Conservation (phyloP, 108 stramenopile species). For the Pseudonitzschia pungens region DNA sequence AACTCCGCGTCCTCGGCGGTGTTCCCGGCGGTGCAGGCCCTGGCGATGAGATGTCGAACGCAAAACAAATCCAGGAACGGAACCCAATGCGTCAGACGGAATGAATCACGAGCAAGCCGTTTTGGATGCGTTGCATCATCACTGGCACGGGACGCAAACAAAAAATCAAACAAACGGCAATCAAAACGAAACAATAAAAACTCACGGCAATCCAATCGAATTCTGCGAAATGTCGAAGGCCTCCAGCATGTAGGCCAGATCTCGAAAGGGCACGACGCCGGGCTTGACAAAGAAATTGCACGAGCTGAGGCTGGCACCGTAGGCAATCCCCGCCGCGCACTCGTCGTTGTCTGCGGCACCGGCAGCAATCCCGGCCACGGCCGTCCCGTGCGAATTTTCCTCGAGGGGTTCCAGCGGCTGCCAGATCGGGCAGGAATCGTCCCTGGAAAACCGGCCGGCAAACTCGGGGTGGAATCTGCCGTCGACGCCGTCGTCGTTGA, state of each 20-base stretch:
- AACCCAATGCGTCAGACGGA: no score
- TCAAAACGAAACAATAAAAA: neutral
- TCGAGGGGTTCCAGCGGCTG: neutral
- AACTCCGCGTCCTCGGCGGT: no score
- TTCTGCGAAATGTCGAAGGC: conserved; percentile 40
- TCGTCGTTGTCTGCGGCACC: conserved; percentile 27
- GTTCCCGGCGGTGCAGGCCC: no score
- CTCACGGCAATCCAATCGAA: conserved; percentile 22
- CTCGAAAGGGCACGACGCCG: neutral
- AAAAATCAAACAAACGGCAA: no score
- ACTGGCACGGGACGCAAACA: no score
- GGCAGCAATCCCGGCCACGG: conserved; percentile 17
- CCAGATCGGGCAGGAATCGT: conserved; percentile 26
- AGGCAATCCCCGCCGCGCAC: conserved; percentile 37
- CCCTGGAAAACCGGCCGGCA: conserved; percentile 15
- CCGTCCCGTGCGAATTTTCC: conserved; percentile 28
- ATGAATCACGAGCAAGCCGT: no score
- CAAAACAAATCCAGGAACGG: no score
- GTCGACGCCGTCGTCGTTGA: conserved; percentile 49
- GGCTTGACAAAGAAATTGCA: conserved; percentile 12
- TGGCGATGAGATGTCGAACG: no score
- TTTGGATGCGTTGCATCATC: no score
- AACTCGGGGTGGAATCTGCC: conserved; percentile 25
- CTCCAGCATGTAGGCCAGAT: conserved; percentile 14
- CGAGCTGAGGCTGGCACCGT: conserved; percentile 4